Evolutionary conservation across 1,284 basidiomycete genomes (phyloP).

Genomic region (Thelephora terrestris): DNA sequence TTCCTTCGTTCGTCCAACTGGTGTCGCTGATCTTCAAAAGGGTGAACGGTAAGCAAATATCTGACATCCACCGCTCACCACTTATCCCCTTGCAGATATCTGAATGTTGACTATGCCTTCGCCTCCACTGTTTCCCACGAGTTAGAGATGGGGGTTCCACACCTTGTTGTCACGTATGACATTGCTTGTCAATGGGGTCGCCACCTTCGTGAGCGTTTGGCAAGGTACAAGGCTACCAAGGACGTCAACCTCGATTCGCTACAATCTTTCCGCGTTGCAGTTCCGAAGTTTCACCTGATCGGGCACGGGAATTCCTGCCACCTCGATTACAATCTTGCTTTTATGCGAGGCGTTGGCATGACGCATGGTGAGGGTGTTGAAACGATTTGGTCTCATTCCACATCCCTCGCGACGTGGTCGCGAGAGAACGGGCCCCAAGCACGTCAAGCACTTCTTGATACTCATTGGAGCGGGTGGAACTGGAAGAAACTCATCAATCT

Average conservation of each 20-base stretch:
- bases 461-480: slow-evolving; percentile 10
- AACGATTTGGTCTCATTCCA: slow-evolving; percentile 11
- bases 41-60: too few species aligned
- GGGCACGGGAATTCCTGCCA: slow-evolving; percentile 11
- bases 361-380: slow-evolving; percentile 16
- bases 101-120: too few species aligned
- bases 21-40: slow-evolving; percentile 27
- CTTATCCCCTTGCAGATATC: too few species aligned
- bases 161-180: slow-evolving; percentile 24
- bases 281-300: slow-evolving; percentile 15
- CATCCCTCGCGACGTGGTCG: slow-evolving; percentile 4
- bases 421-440: slow-evolving; percentile 11
- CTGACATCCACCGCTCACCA: slow-evolving; percentile 16
- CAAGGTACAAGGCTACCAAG: slow-evolving; percentile 3
- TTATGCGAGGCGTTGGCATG: slow-evolving; percentile 4
- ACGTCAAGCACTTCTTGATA: slow-evolving; percentile 9
- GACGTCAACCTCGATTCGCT: slow-evolving; percentile 14
- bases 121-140: too few species aligned
- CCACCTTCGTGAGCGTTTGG: slow-evolving; percentile 10
- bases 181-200: slow-evolving; percentile 26
- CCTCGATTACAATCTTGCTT: slow-evolving; percentile 13
- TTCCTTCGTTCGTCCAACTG: slow-evolving; percentile 20
- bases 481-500: slow-evolving; percentile 8
- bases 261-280: too few species aligned
- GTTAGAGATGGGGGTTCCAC: slow-evolving; percentile 1